A percentile compares a stretch with the other conserved stretches of the same genome.
These are phyloP conservation scores for Verticillium dahliae DNA, from an alignment of 2,329 filamentous ascomycete species.

Conservation along the genomic window DNA sequence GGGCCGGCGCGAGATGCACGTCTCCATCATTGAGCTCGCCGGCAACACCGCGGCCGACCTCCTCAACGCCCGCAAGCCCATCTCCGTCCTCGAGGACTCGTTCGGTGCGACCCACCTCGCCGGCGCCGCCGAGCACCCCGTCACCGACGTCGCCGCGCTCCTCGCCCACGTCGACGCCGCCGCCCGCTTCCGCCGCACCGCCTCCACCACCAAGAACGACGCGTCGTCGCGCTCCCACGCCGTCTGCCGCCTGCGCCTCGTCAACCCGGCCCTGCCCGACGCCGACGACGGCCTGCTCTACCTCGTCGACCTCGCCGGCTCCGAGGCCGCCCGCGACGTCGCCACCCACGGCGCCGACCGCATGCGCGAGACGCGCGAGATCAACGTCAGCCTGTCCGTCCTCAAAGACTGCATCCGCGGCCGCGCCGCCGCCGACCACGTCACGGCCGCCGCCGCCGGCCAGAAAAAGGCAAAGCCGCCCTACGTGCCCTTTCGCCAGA, in stretches of 20 bases:
- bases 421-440: conserved; percentile 27
- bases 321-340: conserved; percentile 38
- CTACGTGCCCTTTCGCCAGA: conserved; percentile 39
- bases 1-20: conserved; percentile 21
- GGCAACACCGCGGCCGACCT: conserved; percentile 27
- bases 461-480: conserved; percentile 17
- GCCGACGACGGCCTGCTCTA: conserved; percentile 35
- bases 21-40: conserved; percentile 31
- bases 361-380: conserved; percentile 39
- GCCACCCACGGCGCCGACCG: conserved; percentile 30
- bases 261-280: conserved; percentile 17
- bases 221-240: conserved; percentile 41
- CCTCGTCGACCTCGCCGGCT: conserved; percentile 41
- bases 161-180: conserved; percentile 28
- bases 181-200: conserved; percentile 31
- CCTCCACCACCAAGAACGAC: conserved; percentile 37
- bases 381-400: conserved; percentile 40
- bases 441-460: conserved; percentile 5
- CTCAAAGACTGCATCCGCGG: conserved; percentile 47
- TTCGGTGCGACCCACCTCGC: conserved; percentile 36
- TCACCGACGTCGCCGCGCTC: conserved; percentile 20
- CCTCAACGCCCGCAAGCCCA: conserved; percentile 30
- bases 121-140: conserved; percentile 31
- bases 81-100: conserved; percentile 38
- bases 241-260: conserved; percentile 38